Percentiles rank a stretch among this genome's conserved stretches.
These are phyloP conservation scores for Phascolomyces articulosus DNA, from an alignment of 371 early-diverging fungal genomes.

Conservation along the genomic window DNA sequence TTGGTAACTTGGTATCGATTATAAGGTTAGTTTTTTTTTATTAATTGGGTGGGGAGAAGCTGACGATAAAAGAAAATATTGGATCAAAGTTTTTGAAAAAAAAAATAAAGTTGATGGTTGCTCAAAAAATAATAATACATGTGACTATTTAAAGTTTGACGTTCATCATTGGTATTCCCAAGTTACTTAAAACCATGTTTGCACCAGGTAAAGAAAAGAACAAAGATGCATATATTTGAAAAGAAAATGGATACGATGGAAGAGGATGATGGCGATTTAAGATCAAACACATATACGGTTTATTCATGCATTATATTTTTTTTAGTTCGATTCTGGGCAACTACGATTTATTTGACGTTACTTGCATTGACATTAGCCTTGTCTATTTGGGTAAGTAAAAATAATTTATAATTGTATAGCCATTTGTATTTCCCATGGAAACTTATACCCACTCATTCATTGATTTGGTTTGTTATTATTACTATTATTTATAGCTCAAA, in stretches of 20 bases:
- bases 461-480: too few relatives aligned
- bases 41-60: too few relatives aligned
- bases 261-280: neutral
- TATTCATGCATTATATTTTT: neutral
- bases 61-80: too few relatives aligned
- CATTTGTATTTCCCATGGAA: neutral
- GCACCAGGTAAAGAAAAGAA: slow-evolving; percentile 63
- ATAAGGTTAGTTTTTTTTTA: too few relatives aligned
- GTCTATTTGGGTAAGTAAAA: slow-evolving; percentile 32
- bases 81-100: too few relatives aligned
- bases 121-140: neutral
- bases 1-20: slow-evolving; percentile 89
- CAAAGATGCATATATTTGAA: neutral
- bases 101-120: slow-evolving; percentile 11
- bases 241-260: neutral
- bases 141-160: slow-evolving; percentile 60
- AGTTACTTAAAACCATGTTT: slow-evolving; percentile 86
- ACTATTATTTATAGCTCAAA: slow-evolving; percentile 31
- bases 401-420: too few relatives aligned
- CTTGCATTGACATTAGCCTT: slow-evolving; percentile 35
- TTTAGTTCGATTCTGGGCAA: slow-evolving; percentile 48
- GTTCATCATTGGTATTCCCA: slow-evolving; percentile 85
- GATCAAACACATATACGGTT: too few relatives aligned
- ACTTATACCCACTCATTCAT: too few relatives aligned
- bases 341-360: slow-evolving; percentile 33